Conservation (phyloP, 495 filamentous ascomycete genomes). For the Podospora sp. region DNA sequence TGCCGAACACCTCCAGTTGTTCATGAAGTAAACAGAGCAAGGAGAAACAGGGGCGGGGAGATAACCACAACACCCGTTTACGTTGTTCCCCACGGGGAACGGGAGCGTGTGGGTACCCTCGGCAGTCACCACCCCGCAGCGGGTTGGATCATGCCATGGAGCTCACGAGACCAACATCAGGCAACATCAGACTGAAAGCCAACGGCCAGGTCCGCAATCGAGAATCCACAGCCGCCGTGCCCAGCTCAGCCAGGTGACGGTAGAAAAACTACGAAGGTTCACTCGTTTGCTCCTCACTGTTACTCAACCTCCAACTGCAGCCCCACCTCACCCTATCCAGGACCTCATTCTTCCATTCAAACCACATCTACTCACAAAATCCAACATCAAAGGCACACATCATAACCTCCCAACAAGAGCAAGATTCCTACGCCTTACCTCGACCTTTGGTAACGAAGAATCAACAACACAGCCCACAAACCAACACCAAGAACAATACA, state of each 20-base stretch:
- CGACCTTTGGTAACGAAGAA: too few species aligned
- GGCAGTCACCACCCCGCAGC: neutral
- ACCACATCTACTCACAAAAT: too few species aligned
- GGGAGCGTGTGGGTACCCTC: neutral
- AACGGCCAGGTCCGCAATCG: neutral
- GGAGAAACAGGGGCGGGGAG: neutral
- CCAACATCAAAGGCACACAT: too few species aligned
- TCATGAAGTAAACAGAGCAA: too few species aligned
- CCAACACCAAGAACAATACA: neutral
- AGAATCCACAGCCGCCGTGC: neutral
- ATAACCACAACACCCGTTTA: neutral
- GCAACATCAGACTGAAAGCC: neutral
- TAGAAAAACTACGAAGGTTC: neutral
- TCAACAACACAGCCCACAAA: neutral
- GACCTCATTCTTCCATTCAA: too few species aligned
- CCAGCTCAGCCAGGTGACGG: neutral
- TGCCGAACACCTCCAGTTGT: too few species aligned
- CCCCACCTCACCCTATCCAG: too few species aligned
- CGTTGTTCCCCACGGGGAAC: neutral
- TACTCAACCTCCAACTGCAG: neutral
- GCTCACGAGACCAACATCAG: conserved; percentile 4
- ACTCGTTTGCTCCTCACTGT: neutral
- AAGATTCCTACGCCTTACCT: too few species aligned
- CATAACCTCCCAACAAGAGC: too few species aligned
- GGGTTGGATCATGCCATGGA: neutral